Base-by-base conservation (phyloP, 2,329 filamentous ascomycete species). In the Fusarium sp. region DNA sequence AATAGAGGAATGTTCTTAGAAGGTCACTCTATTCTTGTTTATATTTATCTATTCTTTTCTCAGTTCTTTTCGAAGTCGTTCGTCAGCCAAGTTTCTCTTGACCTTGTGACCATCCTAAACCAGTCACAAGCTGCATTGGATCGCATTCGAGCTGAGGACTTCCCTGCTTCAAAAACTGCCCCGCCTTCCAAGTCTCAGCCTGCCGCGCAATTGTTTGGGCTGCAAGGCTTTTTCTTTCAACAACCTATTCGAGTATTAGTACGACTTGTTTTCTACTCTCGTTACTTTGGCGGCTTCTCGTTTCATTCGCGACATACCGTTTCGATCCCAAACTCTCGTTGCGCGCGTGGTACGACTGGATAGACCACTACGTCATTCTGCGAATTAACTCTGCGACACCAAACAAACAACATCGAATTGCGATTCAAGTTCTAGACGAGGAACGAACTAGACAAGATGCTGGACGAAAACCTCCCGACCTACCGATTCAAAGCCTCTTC, bases 381-480 rank as follows among this genome's bases (percentile, higher is more conserved):
- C 45, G 26, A 42, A 19, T 54, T 28, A 48, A 37, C 53, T 54
- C 48, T 63, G 53, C 45, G 64, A 66, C 49, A 41, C 53, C 44
- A 48, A 49, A 60, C 31, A 55, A 48, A 45, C 60, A 30, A 50
- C 21, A 23, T 37, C 13, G 43, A 45, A 41, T 58, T 56, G 52
- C 61, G 50, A 46, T n/a, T 45, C 39, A 25, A 42, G 43, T 42
- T 34, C 28, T 46, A 37, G 19, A 50, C 31, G 25, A 48, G 45
- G 19, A 51, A 58, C 41, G 37, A 37, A n/a, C 23, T 45, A 60
- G 37, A 52, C 62, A 69, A 65, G 30, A 97, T 97, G 94, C 87
- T 97, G 75, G 94, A 97, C 89, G 93, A 97, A 79, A 97, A 94
- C 80, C 88, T 98, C n/a, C 94, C 94, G 58, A 93, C 86, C 45